Base-by-base conservation (phyloP, 139 green algal species). In the Protoeuglena noctilucae region DNA sequence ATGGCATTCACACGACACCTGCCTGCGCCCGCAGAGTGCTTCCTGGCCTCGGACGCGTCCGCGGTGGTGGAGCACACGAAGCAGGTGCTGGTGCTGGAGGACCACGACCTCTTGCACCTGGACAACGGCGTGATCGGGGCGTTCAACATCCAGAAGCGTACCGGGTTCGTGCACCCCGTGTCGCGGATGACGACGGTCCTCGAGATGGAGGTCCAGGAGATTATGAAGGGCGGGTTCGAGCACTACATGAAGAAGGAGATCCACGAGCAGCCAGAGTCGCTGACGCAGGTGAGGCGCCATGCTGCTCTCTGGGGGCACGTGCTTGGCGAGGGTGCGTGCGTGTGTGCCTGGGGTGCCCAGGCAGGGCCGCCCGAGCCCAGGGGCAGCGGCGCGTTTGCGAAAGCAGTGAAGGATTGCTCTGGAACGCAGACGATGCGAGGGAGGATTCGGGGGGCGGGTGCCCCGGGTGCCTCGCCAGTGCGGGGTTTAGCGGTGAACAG, bases 51-150 rank as follows among this genome's bases (percentile, higher is more conserved):
- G n/a, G 91, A 98, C 57, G 85, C 89, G 24, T 79, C 55, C 26
- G 91, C 91, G 0, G 76, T 98, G 24, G 81, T 98, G 46, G 91
- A 98, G 76, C 87, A 98, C 77, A 98, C 91, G 49, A 98, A 96
- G 58, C 70, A 68, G 65, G 82, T 94, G 24, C 72, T 95, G 30
- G 77, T 91, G 56, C 65, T 97, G 56, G 89, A 97, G 65, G 89
- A 97, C 73, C 85, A 93, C 48, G 89, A 97, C 59, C 72, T 97
- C 29, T 60, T 93, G 55, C 87, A 95, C 71, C 58, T 93, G 49
- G 51, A 64, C 48, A 34, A 68, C 40, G 68, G 68, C 41, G 27
- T 28, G 26, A 61, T 67, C 30, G 58, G 31, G 5, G 56, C 73
- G 49, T 79, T 68, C 49, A 28, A 39, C 25, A 54, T 70, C 48